Conservation (phyloP, 441 rosid genomes). For the Pelargonium fulgidum region DNA sequence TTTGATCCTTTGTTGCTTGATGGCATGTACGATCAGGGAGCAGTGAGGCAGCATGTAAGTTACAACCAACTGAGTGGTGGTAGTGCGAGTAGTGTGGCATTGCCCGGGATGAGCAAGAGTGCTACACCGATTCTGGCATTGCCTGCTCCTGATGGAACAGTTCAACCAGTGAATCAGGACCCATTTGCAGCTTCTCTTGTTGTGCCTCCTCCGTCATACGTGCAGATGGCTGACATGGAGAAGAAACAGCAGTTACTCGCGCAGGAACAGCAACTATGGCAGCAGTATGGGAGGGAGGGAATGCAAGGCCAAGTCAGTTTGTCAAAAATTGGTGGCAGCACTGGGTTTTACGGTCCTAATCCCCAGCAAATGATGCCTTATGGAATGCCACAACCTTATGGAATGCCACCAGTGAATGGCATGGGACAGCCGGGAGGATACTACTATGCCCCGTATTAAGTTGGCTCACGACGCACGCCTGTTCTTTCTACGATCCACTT, state of each 20-base stretch:
- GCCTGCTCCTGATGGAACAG: conserved; percentile 55
- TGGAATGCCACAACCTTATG: conserved; percentile 22
- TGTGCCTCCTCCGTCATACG: conserved; percentile 56
- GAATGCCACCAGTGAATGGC: conserved; percentile 42
- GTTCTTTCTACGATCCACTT: conserved; percentile 8
- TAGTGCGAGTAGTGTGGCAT: conserved; percentile 68
- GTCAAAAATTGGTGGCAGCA: conserved; percentile 28
- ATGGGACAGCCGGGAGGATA: conserved; percentile 44
- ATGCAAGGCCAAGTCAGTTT: conserved; percentile 50
- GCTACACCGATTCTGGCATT: conserved; percentile 38
- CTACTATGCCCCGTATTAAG: conserved; percentile 28
- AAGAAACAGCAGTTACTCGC: conserved; percentile 46
- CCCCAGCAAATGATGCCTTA: conserved; percentile 30
- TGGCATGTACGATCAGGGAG: conserved; percentile 79
- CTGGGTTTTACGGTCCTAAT: conserved; percentile 26
- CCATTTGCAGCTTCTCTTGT: conserved; percentile 47
- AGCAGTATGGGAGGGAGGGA: conserved; percentile 44
- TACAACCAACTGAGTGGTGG: conserved; percentile 46
- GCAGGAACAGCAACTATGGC: conserved; percentile 52
- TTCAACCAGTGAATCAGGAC: conserved; percentile 42
- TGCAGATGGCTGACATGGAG: conserved; percentile 61
- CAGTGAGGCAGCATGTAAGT: conserved; percentile 61
- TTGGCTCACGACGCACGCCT: neutral
- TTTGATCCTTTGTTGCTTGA: conserved; percentile 52
- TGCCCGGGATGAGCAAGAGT: conserved; percentile 38